Evolutionary conservation across 1,284 basidiomycete genomes (phyloP).

Genomic region (Porphyrellus sp.): DNA sequence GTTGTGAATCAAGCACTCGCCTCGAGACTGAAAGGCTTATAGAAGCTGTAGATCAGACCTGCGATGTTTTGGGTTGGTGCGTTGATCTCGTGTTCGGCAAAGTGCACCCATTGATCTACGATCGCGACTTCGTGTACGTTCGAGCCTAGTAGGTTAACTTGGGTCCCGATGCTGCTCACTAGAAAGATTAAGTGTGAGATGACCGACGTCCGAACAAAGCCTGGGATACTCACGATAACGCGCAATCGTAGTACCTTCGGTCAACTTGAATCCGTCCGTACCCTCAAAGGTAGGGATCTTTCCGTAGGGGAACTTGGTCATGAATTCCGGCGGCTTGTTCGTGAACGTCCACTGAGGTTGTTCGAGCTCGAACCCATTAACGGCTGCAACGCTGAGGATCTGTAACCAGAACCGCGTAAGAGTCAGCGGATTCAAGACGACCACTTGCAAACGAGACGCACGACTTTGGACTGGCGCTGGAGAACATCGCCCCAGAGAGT

Average conservation of each 20-base stretch:
- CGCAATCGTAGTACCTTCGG: slow-evolving; percentile 55
- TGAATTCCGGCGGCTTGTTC: slow-evolving; percentile 43
- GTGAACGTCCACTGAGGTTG: slow-evolving; percentile 1
- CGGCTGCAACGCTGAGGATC: slow-evolving; percentile 13
- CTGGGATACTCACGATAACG: too few relatives aligned
- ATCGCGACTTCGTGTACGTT: slow-evolving; percentile 44
- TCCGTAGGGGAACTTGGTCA: slow-evolving; percentile 44
- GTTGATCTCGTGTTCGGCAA: slow-evolving; percentile 47
- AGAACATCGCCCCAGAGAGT: slow-evolving; percentile 23
- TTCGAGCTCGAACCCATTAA: slow-evolving; percentile 15
- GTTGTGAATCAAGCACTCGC: not conserved
- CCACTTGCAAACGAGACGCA: slow-evolving; percentile 7
- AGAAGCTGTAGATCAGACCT: slow-evolving; percentile 9
- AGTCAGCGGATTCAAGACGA: too few relatives aligned
- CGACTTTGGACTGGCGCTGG: slow-evolving; percentile 31
- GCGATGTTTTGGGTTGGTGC: not conserved
- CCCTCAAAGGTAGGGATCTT: slow-evolving; percentile 55
- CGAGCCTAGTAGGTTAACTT: slow-evolving; percentile 48
- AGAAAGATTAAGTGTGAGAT: not conserved
- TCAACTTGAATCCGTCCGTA: slow-evolving; percentile 48
- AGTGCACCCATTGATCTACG: slow-evolving; percentile 53
- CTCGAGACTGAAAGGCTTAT: slow-evolving; percentile 16
- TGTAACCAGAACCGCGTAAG: not conserved
- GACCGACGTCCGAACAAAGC: not conserved
- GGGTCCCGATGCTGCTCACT: slow-evolving; percentile 50